Evolutionary conservation across 2,329 filamentous ascomycete genomes (phyloP).

Genomic region (Fusarium domesticum): DNA sequence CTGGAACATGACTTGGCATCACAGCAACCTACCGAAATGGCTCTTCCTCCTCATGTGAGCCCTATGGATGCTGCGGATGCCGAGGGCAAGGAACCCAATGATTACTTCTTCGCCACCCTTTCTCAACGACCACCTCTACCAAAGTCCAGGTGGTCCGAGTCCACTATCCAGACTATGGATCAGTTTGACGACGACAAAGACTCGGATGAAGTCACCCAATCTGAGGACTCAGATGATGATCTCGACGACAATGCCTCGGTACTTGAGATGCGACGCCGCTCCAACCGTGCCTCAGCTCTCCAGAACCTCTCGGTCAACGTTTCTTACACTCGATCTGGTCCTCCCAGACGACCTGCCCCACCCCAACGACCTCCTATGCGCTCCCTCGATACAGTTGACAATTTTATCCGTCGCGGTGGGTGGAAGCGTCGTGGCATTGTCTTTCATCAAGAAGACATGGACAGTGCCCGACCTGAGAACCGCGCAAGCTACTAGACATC

Average conservation of each 20-base stretch:
- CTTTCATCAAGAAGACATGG: conserved; percentile 38
- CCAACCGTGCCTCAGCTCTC: conserved; percentile 21
- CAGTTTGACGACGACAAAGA: conserved; percentile 24
- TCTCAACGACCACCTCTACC: conserved; percentile 32
- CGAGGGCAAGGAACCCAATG: conserved; percentile 27
- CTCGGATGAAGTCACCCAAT: conserved; percentile 13
- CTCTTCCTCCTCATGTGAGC: conserved; percentile 31
- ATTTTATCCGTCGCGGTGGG: conserved; percentile 42
- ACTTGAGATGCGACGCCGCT: conserved; percentile 28
- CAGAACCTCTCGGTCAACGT: conserved; percentile 35
- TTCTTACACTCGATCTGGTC: conserved; percentile 27
- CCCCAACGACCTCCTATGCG: conserved; percentile 38
- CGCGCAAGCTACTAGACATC: conserved; percentile 26
- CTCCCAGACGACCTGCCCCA: conserved; percentile 3
- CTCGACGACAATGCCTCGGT: conserved; percentile 21
- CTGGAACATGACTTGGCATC: conserved; percentile 27
- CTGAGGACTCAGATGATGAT: conserved; percentile 21
- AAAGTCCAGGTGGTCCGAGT: conserved; percentile 43
- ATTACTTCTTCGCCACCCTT: conserved; percentile 36
- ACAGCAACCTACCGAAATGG: conserved; percentile 29
- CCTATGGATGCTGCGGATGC: conserved; percentile 25
- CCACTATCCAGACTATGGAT: conserved; percentile 36
- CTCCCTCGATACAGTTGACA: conserved; percentile 39
- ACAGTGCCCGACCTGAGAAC: conserved; percentile 19
- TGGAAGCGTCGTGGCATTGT: conserved; percentile 45